phyloP scores from a whole-genome alignment of 345 rosid species.

The Arabis hirsuta region DNA sequence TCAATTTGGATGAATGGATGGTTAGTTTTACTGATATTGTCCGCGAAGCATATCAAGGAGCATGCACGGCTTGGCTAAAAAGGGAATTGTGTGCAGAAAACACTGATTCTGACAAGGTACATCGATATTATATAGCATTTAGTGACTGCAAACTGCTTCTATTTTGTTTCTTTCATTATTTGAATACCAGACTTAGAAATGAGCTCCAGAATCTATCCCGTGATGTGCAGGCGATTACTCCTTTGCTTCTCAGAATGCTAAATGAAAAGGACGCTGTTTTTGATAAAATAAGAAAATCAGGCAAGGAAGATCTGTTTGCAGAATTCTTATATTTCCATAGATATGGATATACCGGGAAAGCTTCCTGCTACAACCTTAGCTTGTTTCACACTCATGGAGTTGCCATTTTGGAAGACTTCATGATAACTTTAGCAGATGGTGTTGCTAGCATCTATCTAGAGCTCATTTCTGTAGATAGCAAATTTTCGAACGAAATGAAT shows the following conservation, averaged over 20 bases:
- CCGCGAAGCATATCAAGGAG: conserved; percentile 54
- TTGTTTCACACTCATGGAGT: conserved; percentile 64
- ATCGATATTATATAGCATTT: conserved; percentile 16
- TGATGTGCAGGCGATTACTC: conserved; percentile 56
- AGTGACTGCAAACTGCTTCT: background rate
- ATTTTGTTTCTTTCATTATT: conserved; percentile 4
- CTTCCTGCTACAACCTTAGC: conserved; percentile 54
- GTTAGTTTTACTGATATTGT: conserved; percentile 52
- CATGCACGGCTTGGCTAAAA: conserved; percentile 70
- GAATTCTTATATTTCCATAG: conserved; percentile 68
- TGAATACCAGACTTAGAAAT: conserved; percentile 16
- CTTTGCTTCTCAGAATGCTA: conserved; percentile 65
- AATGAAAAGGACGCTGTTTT: conserved; percentile 62
- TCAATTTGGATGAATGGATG: conserved; percentile 58
- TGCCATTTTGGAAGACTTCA: conserved; percentile 85
- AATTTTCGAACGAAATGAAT: conserved; percentile 63
- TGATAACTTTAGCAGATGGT: conserved; percentile 83
- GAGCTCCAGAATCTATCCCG: conserved; percentile 17
- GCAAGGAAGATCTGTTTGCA: conserved; percentile 85
- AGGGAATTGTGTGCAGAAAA: conserved; percentile 56
- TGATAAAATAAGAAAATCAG: conserved; percentile 66
- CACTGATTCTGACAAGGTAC: conserved; percentile 54
- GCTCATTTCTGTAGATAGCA: conserved; percentile 91
- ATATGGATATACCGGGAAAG: conserved; percentile 62
- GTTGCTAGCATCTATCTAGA: conserved; percentile 81